Base-by-base conservation (phyloP, 2,329 filamentous ascomycete species). In the Phyllosticta citrichinensis region DNA sequence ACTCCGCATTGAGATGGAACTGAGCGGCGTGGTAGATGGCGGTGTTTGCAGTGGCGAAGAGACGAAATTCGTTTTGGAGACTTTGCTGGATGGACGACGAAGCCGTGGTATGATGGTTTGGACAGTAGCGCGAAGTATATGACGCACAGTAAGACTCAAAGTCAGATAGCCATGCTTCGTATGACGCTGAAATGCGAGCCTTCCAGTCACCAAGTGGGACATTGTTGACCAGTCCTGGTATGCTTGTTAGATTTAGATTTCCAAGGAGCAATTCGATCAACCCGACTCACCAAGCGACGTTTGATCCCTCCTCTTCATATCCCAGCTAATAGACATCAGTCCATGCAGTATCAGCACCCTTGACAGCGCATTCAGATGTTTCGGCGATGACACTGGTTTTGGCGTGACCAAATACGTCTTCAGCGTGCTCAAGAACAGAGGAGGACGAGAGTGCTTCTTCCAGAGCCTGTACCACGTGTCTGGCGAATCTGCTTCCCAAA, bases 311-410 rank as follows among this genome's bases (percentile, higher is more conserved):
- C 84, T 75, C 57, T 82, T 80, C 74, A 87, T 80, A 62, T 86
- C 83, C 77, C 83, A 85, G 2, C 79, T 79, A 2, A 86, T 77
- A 0, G 82, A 84, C 83, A 87, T 85, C 0, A 86, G 70, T 0
- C 83, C 84, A 55, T 86, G 83, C 0, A 86, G 73, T 0, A 86
- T 69, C 0, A 86, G 70, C 0, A 83, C 70, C 0, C 82, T 74
- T 0, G 83, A 82, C 0, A 86, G 66, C 0, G 75, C 75, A 62
- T 83, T 84, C 0, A 85, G 74, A 69, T 14, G 73, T 65, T 35
- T 73, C 57, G 24, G 77, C 67, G 0, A 66, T 62, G 0, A 35
- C 0, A 19, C 25, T 56, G 20, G 76, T 67, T 0, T 66, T 61
- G 0, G 59, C 0, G 69, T 63, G 1, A 35, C 55, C 1, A 85